These are phyloP conservation scores for Postia placenta DNA, from an alignment of 768 basidiomycete species.

Conservation along the genomic window DNA sequence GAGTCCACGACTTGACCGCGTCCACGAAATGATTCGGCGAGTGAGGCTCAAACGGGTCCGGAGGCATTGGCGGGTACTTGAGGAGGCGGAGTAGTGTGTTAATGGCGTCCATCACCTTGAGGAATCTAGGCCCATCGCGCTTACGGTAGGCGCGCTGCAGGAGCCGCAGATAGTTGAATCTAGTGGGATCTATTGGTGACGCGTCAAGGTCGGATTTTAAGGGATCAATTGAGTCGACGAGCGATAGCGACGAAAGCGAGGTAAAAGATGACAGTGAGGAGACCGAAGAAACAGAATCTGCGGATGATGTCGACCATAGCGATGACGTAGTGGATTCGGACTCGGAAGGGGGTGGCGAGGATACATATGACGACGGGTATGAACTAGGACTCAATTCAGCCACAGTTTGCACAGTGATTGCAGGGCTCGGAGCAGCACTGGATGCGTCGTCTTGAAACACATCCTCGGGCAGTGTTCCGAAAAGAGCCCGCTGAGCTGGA, in stretches of 20 bases:
- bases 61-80: constrained; percentile 59
- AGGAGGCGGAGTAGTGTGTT: constrained; percentile 55
- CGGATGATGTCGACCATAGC: constrained; percentile 16
- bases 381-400: too few relatives aligned
- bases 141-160: constrained; percentile 66
- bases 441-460: constrained; percentile 17
- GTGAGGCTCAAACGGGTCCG: constrained; percentile 40
- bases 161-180: constrained; percentile 43
- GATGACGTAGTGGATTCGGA: constrained; percentile 27
- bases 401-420: too few relatives aligned
- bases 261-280: constrained; percentile 28
- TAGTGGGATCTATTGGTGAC: constrained; percentile 12
- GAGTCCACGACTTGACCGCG: constrained; percentile 43
- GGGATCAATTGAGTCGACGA: constrained; percentile 16
- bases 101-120: constrained; percentile 53
- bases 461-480: constrained; percentile 58
- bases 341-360: constrained; percentile 31
- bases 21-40: constrained; percentile 44
- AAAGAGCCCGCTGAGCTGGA: constrained; percentile 54
- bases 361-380: constrained; percentile 5
- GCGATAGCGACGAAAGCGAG: constrained; percentile 23
- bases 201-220: too few relatives aligned
- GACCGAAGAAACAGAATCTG: constrained; percentile 26
- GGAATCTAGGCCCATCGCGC: constrained; percentile 68
- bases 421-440: too few relatives aligned